A percentile compares a stretch with the other conserved stretches of the same genome.
Evolutionary conservation across 371 early-diverging fungal species (phyloP).

Genomic region (Gilbertella persicaria): DNA sequence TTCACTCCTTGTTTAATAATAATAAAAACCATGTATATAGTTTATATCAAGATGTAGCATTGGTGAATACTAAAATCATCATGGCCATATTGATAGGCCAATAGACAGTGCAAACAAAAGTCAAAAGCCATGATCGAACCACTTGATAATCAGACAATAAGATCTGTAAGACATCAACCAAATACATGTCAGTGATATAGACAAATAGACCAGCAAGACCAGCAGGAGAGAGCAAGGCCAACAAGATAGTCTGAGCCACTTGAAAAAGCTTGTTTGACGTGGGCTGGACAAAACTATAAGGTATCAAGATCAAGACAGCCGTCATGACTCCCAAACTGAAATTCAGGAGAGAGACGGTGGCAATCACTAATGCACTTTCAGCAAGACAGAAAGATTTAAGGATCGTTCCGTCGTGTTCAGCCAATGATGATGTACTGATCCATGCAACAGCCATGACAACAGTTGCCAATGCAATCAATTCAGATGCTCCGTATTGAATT

Average conservation of each 20-base stretch:
- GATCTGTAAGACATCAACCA: slow-evolving; percentile 33
- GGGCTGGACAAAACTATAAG: slow-evolving; percentile 61
- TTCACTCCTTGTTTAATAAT: background rate
- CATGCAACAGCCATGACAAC: slow-evolving; percentile 17
- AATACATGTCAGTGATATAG: slow-evolving; percentile 20
- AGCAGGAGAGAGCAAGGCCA: slow-evolving; percentile 52
- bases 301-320: slow-evolving; percentile 68
- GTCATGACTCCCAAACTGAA: slow-evolving; percentile 79
- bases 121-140: slow-evolving; percentile 64
- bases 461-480: slow-evolving; percentile 13
- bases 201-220: slow-evolving; percentile 43
- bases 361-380: slow-evolving; percentile 70
- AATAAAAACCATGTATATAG: background rate
- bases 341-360: slow-evolving; percentile 80
- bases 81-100: slow-evolving; percentile 72
- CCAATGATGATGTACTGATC: slow-evolving; percentile 7
- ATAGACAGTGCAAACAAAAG: slow-evolving; percentile 59
- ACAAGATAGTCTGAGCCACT: slow-evolving; percentile 35
- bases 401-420: slow-evolving; percentile 43
- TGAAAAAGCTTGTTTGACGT: slow-evolving; percentile 23
- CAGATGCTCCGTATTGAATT: slow-evolving; percentile 26
- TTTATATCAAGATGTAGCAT: slow-evolving; percentile 3
- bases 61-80: slow-evolving; percentile 42
- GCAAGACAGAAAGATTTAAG: slow-evolving; percentile 74
- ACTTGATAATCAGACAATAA: slow-evolving; percentile 59